Conservation (phyloP, 1,284 basidiomycete genomes). For the Cutaneotrichosporon arboriforme region DNA sequence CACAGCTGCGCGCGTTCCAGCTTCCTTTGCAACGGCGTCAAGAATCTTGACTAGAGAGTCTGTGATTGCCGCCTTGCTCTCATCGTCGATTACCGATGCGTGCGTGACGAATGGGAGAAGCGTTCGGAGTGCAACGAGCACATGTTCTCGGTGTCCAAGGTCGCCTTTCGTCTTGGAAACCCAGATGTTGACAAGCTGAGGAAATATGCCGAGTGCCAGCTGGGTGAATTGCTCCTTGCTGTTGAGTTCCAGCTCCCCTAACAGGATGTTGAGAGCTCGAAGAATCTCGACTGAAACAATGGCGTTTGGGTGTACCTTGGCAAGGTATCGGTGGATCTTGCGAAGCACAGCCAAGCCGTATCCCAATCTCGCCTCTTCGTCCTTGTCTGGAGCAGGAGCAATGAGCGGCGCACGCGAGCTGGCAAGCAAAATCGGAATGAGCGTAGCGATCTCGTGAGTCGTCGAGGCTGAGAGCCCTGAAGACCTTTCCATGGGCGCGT, state of each 20-base stretch:
- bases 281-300: conserved; percentile 71
- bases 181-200: conserved; percentile 65
- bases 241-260: conserved; percentile 70
- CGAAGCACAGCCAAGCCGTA: conserved; percentile 57
- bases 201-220: conserved; percentile 62
- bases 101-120: conserved; percentile 66
- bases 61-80: conserved; percentile 38
- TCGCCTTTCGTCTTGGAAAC: conserved; percentile 61
- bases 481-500: conserved; percentile 12
- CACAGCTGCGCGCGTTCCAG: conserved; percentile 58
- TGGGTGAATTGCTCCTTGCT: conserved; percentile 55
- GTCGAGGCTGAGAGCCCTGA: background rate
- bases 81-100: conserved; percentile 20
- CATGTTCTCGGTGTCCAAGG: conserved; percentile 55
- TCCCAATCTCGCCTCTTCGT: conserved; percentile 15
- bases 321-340: conserved; percentile 64
- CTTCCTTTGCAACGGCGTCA: conserved; percentile 57
- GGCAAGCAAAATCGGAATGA: conserved; percentile 63
- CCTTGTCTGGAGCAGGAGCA: conserved; percentile 11
- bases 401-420: conserved; percentile 49
- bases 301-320: conserved; percentile 58
- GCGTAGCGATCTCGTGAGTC: conserved; percentile 56
- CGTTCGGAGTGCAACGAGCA: conserved; percentile 60
- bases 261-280: conserved; percentile 59
- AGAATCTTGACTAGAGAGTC: conserved; percentile 53